Evolutionary conservation across 176 grass and related monocot genomes (phyloP), one percentile per base, ranked within the genome.

Genomic region (Rhynchospora pubera): DNA sequence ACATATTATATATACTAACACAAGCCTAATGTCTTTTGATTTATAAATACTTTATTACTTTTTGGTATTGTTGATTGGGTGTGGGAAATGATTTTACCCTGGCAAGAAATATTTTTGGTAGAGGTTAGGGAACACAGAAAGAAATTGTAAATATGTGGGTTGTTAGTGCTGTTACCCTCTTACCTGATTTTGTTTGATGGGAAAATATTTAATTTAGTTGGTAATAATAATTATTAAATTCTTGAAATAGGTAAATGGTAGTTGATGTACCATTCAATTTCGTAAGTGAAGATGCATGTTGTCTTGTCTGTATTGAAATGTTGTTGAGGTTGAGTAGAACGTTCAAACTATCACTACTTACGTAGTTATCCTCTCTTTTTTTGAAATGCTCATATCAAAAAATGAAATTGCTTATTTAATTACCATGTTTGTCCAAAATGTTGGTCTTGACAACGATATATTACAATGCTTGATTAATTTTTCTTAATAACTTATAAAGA

Each of bases 201-300:
- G 7, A n/a, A 81, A 14, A 19, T 81, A 81, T 81, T 81, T 19
- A 81, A 81, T 64, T 23, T 81, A 62, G 34, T 60, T 81, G 78
- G 39, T 23, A 46, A 13, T 6, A 12, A 46, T 16, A 42, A 21
- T 62, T 46, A 58, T 14, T 23, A 13, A 73, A 50, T 24, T 73
- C 0, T 12, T 14, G n/a, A n/a, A 59, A 19, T 0, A 2, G 67
- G 43, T 85, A 51, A 78, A 45, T 88, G 90, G 62, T 89, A 39
- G 85, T 85, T 89, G 65, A 92, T 53, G 77, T 62, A 84, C 83
- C 73, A 66, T 77, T 84, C 32, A 15, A 2, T 52, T 60, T 39
- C 7, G 18, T 42, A 43, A 34, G 0, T 6, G 0, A 4, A 60
- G 23, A 58, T 79, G 9, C 3, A 43, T 43, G 30, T 21, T 60